Evolutionary conservation across 345 rosid species (phyloP).

Genomic region (Hypericum androsaemum): DNA sequence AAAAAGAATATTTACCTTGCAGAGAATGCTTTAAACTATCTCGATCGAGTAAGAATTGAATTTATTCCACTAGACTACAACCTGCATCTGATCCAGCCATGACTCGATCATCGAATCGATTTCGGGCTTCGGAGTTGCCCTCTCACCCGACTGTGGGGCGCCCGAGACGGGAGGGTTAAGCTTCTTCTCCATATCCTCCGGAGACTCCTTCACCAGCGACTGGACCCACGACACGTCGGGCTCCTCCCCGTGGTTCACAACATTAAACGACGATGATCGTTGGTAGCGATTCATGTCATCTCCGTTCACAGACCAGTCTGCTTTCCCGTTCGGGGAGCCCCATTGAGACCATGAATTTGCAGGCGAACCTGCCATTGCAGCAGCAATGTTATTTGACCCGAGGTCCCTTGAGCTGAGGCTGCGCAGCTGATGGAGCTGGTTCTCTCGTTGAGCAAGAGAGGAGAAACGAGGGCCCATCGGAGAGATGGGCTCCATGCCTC

Average conservation of each 20-base stretch:
- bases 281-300: slow-evolving; percentile 25
- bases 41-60: no score
- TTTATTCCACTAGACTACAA: no score
- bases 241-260: slow-evolving; percentile 24
- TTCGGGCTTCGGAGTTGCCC: no score
- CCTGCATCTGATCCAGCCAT: no score
- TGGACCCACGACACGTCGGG: slow-evolving; percentile 50
- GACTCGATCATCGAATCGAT: no score
- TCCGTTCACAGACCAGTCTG: no score
- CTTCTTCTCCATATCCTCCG: slow-evolving; percentile 30
- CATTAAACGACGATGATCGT: slow-evolving; percentile 30
- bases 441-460: slow-evolving; percentile 57
- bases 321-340: slow-evolving; percentile 73
- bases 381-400: slow-evolving; percentile 24
- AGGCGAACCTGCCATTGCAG: slow-evolving; percentile 22
- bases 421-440: slow-evolving; percentile 30
- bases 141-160: slow-evolving; percentile 24
- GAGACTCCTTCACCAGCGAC: slow-evolving; percentile 44
- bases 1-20: no score
- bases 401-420: slow-evolving; percentile 44
- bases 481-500: slow-evolving; percentile 62
- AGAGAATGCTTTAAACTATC: no score
- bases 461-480: slow-evolving; percentile 33
- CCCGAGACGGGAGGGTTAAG: slow-evolving; percentile 21
- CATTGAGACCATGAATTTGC: slow-evolving; percentile 52